These are phyloP conservation scores for Labyrinthula sp. DNA, from an alignment of 352 stramenopile genomes.

Conservation along the genomic window DNA sequence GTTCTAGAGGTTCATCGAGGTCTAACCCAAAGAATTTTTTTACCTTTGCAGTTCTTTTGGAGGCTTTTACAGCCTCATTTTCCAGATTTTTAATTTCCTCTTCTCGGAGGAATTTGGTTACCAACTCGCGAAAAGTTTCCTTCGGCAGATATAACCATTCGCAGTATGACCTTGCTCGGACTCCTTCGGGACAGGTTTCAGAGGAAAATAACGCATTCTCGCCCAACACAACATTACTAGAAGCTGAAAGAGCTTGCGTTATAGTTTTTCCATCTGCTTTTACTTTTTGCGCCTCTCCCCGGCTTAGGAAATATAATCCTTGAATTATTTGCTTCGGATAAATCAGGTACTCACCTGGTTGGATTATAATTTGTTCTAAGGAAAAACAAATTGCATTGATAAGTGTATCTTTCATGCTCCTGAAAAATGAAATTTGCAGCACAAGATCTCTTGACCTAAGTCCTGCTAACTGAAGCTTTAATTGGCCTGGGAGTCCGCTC, in stretches of 20 bases:
- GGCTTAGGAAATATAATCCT: conserved; percentile 18
- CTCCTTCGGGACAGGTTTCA: conserved; percentile 12
- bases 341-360: conserved; percentile 16
- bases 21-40: conserved; percentile 30
- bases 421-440: conserved; percentile 13
- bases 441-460: conserved; percentile 26
- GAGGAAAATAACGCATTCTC: conserved; percentile 24
- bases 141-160: conserved; percentile 29
- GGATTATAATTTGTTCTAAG: conserved; percentile 28
- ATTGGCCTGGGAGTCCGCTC: conserved; percentile 14
- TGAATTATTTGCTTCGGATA: conserved; percentile 8
- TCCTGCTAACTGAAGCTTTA: conserved; percentile 21
- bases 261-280: conserved; percentile 1
- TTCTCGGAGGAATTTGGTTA: conserved; percentile 14
- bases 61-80: conserved; percentile 10
- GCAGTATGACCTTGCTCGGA: conserved; percentile 26
- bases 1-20: background rate
- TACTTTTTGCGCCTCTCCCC: conserved; percentile 16
- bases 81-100: conserved; percentile 22
- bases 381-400: conserved; percentile 29
- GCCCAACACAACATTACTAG: conserved; percentile 6
- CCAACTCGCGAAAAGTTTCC: conserved; percentile 25
- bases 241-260: conserved; percentile 9
- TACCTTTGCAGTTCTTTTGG: conserved; percentile 24
- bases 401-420: conserved; percentile 16